These are phyloP conservation scores for Microcera coccophila DNA, from an alignment of 2,329 filamentous ascomycete genomes.

Conservation along the genomic window DNA sequence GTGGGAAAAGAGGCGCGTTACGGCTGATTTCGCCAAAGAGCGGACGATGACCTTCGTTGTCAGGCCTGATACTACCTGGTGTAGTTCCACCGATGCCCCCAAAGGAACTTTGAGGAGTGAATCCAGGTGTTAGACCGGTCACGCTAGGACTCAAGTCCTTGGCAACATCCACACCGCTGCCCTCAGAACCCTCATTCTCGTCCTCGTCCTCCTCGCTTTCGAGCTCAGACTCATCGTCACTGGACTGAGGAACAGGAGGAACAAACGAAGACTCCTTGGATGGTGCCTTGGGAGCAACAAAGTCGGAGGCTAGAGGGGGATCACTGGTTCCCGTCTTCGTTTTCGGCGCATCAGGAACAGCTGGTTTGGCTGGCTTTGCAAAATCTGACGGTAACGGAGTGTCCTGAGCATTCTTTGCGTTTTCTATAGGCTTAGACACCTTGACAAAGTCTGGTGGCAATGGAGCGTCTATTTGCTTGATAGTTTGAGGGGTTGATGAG, in stretches of 20 bases:
- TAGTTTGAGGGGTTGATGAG: constrained; percentile 18
- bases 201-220: constrained; percentile 37
- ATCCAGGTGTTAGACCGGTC: constrained; percentile 42
- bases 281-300: constrained; percentile 28
- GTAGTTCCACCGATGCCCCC: constrained; percentile 43
- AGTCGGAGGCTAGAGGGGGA: constrained; percentile 34
- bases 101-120: constrained; percentile 59
- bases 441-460: constrained; percentile 6
- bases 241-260: constrained; percentile 35
- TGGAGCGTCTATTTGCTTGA: constrained; percentile 3
- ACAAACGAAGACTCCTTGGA: constrained; percentile 31
- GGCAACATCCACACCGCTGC: constrained; percentile 62
- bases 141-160: constrained; percentile 57
- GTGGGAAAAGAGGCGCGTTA: constrained; percentile 52
- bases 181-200: constrained; percentile 48
- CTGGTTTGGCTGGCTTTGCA: constrained; percentile 20
- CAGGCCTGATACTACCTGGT: constrained; percentile 32
- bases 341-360: not conserved
- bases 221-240: constrained; percentile 39
- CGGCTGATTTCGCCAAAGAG: constrained; percentile 55
- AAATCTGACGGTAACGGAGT: constrained; percentile 35
- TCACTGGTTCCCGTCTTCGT: constrained; percentile 15
- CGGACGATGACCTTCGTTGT: constrained; percentile 41
- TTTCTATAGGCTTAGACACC: constrained; percentile 2
- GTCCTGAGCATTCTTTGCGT: constrained; percentile 5